Conservation (phyloP, 345 rosid genomes). For the Eucalyptus virginea region DNA sequence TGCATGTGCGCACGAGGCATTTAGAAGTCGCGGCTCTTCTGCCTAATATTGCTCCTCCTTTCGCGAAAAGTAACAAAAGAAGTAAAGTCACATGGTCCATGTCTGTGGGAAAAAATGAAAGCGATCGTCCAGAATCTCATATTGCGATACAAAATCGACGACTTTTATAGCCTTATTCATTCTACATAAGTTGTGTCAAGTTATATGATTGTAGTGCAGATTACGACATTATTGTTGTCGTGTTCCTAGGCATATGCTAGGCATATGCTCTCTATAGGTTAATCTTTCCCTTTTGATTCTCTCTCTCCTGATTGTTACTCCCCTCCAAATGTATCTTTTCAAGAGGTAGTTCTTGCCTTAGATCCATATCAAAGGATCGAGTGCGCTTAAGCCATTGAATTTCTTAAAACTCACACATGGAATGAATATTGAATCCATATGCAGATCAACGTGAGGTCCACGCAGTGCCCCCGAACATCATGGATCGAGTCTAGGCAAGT, state of each 20-base stretch:
- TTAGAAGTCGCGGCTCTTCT: background rate
- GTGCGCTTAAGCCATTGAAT: background rate
- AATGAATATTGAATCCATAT: background rate
- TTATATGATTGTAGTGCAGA: background rate
- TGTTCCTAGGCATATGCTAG: background rate
- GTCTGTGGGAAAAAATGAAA: background rate
- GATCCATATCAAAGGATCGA: background rate
- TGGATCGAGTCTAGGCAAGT: background rate
- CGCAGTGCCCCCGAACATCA: background rate
- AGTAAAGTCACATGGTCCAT: background rate
- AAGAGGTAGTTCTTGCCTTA: background rate
- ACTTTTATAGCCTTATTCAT: background rate
- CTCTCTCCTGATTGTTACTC: background rate
- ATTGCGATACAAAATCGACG: background rate
- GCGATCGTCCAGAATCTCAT: background rate
- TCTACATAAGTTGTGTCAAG: background rate
- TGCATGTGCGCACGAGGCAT: background rate
- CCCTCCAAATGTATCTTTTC: background rate
- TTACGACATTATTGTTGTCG: background rate
- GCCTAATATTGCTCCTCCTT: background rate
- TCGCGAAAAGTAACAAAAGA: background rate
- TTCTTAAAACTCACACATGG: background rate
- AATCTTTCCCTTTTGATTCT: background rate
- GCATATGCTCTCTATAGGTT: background rate
- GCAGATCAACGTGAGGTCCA: background rate